phyloP scores from a whole-genome alignment of 1,139 yeast species.

The Nakaseomyces uthaithaninus region DNA sequence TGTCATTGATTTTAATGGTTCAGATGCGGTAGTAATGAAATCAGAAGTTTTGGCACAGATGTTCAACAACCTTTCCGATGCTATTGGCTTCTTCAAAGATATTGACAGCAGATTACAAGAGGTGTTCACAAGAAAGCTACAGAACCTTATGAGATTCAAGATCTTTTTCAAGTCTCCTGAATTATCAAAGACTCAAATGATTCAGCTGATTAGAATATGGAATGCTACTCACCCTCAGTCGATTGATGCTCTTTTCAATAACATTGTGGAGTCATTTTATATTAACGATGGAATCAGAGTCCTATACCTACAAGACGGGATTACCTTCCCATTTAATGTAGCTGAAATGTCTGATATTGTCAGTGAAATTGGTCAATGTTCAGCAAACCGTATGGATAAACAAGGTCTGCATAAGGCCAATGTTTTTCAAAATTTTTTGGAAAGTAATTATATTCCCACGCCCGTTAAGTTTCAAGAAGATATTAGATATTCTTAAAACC shows the following conservation, averaged over 20 bases:
- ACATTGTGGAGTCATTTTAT: slow-evolving; percentile 27
- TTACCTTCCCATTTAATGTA: slow-evolving; percentile 19
- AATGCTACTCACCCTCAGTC: slow-evolving; percentile 15
- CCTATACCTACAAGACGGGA: slow-evolving; percentile 16
- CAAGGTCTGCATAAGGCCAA: slow-evolving; percentile 16
- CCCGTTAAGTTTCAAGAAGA: neutral
- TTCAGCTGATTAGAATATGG: slow-evolving; percentile 25
- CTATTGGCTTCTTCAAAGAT: slow-evolving; percentile 17
- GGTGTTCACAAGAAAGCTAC: slow-evolving; percentile 16
- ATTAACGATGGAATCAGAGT: slow-evolving; percentile 18
- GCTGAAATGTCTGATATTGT: slow-evolving; percentile 14
- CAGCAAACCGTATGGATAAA: slow-evolving; percentile 12
- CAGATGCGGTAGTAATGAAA: slow-evolving; percentile 13
- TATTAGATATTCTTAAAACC: slow-evolving; percentile 6
- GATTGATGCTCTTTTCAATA: slow-evolving; percentile 26
- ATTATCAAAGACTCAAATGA: slow-evolving; percentile 16
- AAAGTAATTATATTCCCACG: slow-evolving; percentile 5
- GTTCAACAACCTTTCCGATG: slow-evolving; percentile 26
- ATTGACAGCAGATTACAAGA: slow-evolving; percentile 10
- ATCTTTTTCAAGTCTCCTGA: slow-evolving; percentile 20
- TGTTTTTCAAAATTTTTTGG: slow-evolving; percentile 13
- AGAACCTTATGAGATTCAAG: slow-evolving; percentile 25
- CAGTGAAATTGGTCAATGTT: slow-evolving; percentile 15
- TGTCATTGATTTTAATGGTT: slow-evolving; percentile 8
- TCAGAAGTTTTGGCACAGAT: slow-evolving; percentile 24